These are phyloP conservation scores for Marvania coccoides DNA, from an alignment of 139 green algal genomes.

Conservation along the genomic window DNA sequence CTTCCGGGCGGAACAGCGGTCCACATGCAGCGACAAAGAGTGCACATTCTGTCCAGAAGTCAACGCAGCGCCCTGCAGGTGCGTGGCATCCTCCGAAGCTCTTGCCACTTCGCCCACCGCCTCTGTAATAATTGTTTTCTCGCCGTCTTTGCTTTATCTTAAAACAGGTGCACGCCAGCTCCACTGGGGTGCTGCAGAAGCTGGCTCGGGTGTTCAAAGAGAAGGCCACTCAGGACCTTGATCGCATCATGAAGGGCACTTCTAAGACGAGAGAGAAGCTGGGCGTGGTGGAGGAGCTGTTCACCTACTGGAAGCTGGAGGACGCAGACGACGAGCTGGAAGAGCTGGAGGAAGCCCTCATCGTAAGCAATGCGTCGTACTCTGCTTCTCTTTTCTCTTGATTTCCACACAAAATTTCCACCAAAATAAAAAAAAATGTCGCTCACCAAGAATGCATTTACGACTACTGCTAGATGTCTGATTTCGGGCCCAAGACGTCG, in stretches of 20 bases:
- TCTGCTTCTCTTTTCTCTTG: no score
- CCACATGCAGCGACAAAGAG: no score
- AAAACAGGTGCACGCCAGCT: background rate
- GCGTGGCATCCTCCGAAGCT: no score
- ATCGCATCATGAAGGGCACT: conserved; percentile 84
- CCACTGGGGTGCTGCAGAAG: conserved; percentile 43
- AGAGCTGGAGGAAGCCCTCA: conserved; percentile 90
- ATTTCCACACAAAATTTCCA: no score
- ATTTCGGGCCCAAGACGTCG: conserved; percentile 86
- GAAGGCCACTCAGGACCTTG: conserved; percentile 79
- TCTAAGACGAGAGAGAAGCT: conserved; percentile 84
- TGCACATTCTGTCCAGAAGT: no score
- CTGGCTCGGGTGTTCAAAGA: conserved; percentile 83
- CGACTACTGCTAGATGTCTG: no score
- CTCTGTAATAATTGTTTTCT: background rate
- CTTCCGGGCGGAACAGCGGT: no score
- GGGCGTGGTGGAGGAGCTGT: conserved; percentile 89
- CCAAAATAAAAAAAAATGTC: no score
- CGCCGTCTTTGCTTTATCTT: background rate
- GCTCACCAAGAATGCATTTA: background rate
- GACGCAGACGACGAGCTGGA: conserved; percentile 85
- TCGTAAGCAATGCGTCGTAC: conserved; percentile 38
- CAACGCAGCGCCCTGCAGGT: no score
- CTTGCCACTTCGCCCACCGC: no score
- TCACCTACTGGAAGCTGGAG: conserved; percentile 89